These are phyloP conservation scores for Pythium apleroticum DNA, from an alignment of 352 stramenopile genomes.

Conservation along the genomic window DNA sequence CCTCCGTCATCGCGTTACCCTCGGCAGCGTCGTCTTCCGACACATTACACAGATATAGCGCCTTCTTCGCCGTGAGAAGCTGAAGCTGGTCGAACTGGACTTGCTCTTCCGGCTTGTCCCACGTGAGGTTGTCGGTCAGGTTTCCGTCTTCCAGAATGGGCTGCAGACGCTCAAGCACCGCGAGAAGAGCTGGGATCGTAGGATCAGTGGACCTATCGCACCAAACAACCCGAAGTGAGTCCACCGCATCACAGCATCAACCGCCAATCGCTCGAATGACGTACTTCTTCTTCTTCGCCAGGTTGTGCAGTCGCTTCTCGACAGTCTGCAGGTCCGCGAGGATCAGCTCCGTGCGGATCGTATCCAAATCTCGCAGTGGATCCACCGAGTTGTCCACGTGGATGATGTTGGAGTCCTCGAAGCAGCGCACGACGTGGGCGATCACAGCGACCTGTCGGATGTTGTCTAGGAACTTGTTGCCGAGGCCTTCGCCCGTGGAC, in stretches of 20 bases:
- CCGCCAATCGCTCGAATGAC: background rate
- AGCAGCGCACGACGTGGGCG: constrained; percentile 94
- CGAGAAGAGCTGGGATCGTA: constrained; percentile 47
- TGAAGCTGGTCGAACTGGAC: constrained; percentile 81
- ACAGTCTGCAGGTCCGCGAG: constrained; percentile 88
- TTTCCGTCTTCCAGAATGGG: constrained; percentile 86
- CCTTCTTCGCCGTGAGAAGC: constrained; percentile 91
- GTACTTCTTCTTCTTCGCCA: constrained; percentile 83
- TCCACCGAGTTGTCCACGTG: constrained; percentile 96
- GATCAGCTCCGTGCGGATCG: constrained; percentile 98
- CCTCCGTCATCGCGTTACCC: constrained; percentile 93
- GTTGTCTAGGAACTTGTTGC: constrained; percentile 89
- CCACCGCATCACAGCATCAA: background rate
- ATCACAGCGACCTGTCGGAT: constrained; percentile 87
- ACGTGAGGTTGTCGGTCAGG: constrained; percentile 46
- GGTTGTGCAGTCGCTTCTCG: constrained; percentile 57
- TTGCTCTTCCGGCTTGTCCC: constrained; percentile 87
- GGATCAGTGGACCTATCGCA: constrained; percentile 49
- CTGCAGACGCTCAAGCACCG: constrained; percentile 59
- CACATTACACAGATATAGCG: constrained; percentile 98
- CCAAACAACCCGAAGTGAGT: constrained; percentile 6
- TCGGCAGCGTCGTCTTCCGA: constrained; percentile 92
- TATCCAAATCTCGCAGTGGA: constrained; percentile 95
- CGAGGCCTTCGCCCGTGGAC: constrained; percentile 77
- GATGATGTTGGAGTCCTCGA: constrained; percentile 98